Evolutionary conservation across 768 basidiomycete genomes (phyloP), one percentile per base, ranked within the genome.

Genomic region (Lyophyllum semitale): DNA sequence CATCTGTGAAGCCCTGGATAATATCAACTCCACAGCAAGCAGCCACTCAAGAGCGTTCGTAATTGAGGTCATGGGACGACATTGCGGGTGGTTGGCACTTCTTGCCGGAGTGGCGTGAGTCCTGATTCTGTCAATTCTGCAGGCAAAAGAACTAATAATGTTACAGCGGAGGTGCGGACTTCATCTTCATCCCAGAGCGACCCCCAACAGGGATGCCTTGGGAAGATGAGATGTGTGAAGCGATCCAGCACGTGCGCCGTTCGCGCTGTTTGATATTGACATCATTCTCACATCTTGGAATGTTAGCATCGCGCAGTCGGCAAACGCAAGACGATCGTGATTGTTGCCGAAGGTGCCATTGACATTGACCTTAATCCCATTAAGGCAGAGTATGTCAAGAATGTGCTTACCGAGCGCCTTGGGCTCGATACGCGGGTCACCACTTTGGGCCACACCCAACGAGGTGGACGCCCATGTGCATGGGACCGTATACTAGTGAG

Each of bases 21-120:
- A 94, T 60, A 98, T 99, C 72, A 96, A 95, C 63, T 95, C 95
- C 4, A 98, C 97, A 8, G 97, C 97, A 7, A 83, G 83, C 59
- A 96, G 93, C 52, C 97, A 99, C 71, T 98, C 95, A 26, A 84
- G 97, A 54, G 97, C 97, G 0, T 99, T 99, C 70, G 95, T 99
- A 38, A 80, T 99, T 37, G 97, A 98, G 71, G 97, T 98, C 50
- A 99, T 98, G 97, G 97, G 97, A n/a, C 78, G 96, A 53, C 93
- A 98, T 68, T 98, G 97, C 71, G 97, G 97, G n/a, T 99, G 97
- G 97, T 78, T 98, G 17, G 95, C 97, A 2, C 77, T 98, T 22
- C 80, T 95, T 65, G 97, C 95, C 11, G 95, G 91, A 58, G 89
- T 98, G 47, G 91, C 91, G 88, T 91, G 64, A 55, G 84, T 75